phyloP scores from a whole-genome alignment of 2,329 filamentous ascomycete genomes.

The Scleromitrula shiraiana region DNA sequence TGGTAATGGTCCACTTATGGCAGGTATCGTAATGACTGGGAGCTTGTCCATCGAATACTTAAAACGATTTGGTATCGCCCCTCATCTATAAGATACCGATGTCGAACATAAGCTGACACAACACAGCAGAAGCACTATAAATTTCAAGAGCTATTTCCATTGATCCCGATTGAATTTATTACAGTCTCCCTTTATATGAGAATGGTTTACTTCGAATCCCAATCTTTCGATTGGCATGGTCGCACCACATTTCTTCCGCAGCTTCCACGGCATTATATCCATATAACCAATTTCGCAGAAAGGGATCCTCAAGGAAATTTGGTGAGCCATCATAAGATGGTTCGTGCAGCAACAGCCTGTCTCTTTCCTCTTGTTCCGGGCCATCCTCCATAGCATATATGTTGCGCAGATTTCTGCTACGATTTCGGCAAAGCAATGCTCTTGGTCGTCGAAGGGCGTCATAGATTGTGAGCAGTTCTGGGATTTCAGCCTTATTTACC shows the following conservation, averaged over 20 bases:
- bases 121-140: neutral
- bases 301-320: conserved; percentile 43
- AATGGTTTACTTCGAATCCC: too few species aligned
- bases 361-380: conserved; percentile 4
- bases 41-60: neutral
- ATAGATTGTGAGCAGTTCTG: conserved; percentile 43
- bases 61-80: neutral
- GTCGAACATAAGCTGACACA: neutral
- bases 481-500: conserved; percentile 39
- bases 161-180: too few species aligned
- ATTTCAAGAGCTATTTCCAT: neutral
- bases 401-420: neutral
- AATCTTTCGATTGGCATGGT: neutral
- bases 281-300: conserved; percentile 53
- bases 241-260: neutral
- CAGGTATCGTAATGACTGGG: neutral
- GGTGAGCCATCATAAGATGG: conserved; percentile 14
- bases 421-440: conserved; percentile 21
- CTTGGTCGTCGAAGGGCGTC: conserved; percentile 48
- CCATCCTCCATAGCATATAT: conserved; percentile 10
- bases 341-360: conserved; percentile 10
- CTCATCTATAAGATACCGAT: too few species aligned
- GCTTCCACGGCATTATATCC: conserved; percentile 47
- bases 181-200: too few species aligned
- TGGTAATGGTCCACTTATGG: neutral